Evolutionary conservation across 75 land plant genomes (phyloP), one percentile per base, ranked within the genome.

Genomic region (Pinus taeda): DNA sequence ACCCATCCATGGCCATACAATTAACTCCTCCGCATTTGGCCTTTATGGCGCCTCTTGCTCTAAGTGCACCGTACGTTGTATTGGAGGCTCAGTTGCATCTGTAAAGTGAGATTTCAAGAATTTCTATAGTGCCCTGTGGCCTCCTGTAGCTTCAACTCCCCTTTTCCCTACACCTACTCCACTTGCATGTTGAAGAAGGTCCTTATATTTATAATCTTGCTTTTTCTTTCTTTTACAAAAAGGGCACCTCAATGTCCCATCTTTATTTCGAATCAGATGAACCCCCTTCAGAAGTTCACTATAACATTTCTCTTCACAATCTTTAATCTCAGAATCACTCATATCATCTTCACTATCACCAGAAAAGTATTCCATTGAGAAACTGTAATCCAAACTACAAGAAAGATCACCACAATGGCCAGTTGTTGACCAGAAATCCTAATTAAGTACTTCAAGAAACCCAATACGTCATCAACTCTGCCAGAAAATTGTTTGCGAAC

Each of bases 281-380:
- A 61, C 45, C 2, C 87, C 94, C 12, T 61, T 64, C 74, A 83
- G 73, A 18, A 92, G 60, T 22, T 77, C 67, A 21, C 78, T 71
- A 64, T 81, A 84, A 9, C 72, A 71, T 42, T 83, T 75, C 22
- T 80, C 78, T 60, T 80, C 88, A 75, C 73, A 80, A 18, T 85
- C 83, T 12, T 82, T 88, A 5, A 81, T 80, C 39, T 92, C 94
- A 26, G 87, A 85, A 13, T 88, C 92, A 81, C 89, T 89, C 4
- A 83, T 59, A 15, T 85, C 96, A 66, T 29, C 64, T 22, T 61
- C 64, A 61, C 64, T 61, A 21, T n/a, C n/a, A n/a, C n/a, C n/a
- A n/a, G n/a, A n/a, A n/a, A n/a, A n/a, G n/a, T n/a, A n/a, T n/a
- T n/a, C 64, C 30, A 61, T 61, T 61, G 64, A 13, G 26, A 61